Percentiles rank a stretch among this genome's conserved stretches.
Conservation (phyloP, 306 rosid species). For the Prunus kanzakura region DNA sequence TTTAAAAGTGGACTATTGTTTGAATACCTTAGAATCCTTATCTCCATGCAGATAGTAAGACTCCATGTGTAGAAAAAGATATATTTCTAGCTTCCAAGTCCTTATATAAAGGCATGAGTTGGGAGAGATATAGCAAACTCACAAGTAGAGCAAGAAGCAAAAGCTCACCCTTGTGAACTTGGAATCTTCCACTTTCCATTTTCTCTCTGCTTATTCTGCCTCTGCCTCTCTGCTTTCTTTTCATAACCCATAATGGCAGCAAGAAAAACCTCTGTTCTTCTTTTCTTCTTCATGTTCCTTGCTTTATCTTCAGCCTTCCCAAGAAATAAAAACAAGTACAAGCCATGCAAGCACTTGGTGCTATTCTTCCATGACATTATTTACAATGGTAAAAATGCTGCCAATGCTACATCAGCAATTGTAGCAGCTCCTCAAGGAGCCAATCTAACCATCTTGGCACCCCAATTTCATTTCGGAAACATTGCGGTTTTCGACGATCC, state of each 20-base stretch:
- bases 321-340: no score
- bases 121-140: neutral
- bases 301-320: no score
- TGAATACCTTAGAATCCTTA: neutral
- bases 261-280: no score
- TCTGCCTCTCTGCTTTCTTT: neutral
- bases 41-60: neutral
- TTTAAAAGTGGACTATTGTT: no score
- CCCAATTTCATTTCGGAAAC: constrained; percentile 55
- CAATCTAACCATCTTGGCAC: constrained; percentile 51
- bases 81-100: neutral
- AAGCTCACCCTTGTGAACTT: neutral
- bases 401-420: no score
- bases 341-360: no score
- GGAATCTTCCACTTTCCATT: neutral
- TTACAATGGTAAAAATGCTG: no score
- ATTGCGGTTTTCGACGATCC: constrained; percentile 66
- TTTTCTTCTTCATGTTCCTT: no score
- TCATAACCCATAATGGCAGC: constrained; percentile 25
- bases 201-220: neutral
- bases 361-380: no score
- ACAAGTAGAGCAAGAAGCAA: neutral
- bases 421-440: constrained; percentile 26
- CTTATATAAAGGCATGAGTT: neutral
- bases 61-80: neutral